Percentiles rank a stretch among this genome's conserved stretches.
These are phyloP conservation scores for Diplodia scrobiculata DNA, from an alignment of 2,329 filamentous ascomycete genomes.

Conservation along the genomic window DNA sequence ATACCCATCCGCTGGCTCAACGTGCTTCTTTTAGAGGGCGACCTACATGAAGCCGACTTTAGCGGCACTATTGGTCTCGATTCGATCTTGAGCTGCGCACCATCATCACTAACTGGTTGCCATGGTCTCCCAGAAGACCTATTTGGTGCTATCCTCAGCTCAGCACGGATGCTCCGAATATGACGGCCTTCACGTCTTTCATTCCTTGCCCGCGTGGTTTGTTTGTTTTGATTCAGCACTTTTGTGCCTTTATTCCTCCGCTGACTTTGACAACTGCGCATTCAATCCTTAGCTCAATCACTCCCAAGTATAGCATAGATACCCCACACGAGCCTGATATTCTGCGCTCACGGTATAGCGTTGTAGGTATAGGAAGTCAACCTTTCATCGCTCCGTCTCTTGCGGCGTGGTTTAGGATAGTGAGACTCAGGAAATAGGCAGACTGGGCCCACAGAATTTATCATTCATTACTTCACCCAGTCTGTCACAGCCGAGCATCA, in stretches of 20 bases:
- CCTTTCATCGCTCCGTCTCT: neutral
- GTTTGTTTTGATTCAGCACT: neutral
- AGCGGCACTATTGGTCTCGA: neutral
- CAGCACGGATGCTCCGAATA: neutral
- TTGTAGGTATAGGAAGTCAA: neutral
- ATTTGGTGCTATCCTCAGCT: neutral
- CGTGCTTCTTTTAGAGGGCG: neutral
- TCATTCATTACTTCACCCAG: neutral
- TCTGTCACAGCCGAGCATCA: neutral
- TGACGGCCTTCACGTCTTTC: neutral
- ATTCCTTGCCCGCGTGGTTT: neutral
- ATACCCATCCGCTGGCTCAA: neutral
- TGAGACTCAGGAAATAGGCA: neutral
- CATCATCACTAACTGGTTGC: neutral
- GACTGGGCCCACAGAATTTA: neutral
- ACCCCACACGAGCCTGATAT: neutral
- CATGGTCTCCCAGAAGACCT: neutral
- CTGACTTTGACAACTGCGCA: neutral
- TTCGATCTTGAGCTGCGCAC: neutral
- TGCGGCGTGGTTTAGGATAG: neutral
- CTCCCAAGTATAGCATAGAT: neutral
- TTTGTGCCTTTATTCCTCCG: neutral
- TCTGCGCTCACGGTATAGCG: neutral
- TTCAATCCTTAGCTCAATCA: neutral
- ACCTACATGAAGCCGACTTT: neutral